phyloP scores from a whole-genome alignment of 306 rosid genomes.

The Vigna mungo region DNA sequence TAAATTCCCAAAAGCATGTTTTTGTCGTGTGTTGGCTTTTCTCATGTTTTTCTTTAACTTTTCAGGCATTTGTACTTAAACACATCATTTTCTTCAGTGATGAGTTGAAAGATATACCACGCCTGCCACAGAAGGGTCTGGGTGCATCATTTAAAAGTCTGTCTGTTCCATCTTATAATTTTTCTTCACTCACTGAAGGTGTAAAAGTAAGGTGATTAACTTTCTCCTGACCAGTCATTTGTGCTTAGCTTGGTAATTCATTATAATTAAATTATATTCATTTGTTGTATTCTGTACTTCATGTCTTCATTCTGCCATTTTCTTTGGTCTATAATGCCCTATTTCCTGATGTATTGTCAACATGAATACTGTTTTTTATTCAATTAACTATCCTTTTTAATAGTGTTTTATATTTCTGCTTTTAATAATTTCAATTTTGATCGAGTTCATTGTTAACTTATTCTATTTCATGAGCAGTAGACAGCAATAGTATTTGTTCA shows the following conservation, averaged over 20 bases:
- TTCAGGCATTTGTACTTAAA: slow-evolving; percentile 95
- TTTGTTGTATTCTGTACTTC: slow-evolving; percentile 29
- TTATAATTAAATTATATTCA: slow-evolving; percentile 19
- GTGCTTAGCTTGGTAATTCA: slow-evolving; percentile 43
- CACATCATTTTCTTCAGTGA: slow-evolving; percentile 74
- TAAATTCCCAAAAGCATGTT: slow-evolving; percentile 17
- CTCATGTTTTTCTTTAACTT: slow-evolving; percentile 46
- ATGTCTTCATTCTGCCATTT: slow-evolving; percentile 15
- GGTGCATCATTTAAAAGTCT: slow-evolving; percentile 59
- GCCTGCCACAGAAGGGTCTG: slow-evolving; percentile 56
- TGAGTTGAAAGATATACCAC: slow-evolving; percentile 61
- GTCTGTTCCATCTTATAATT: slow-evolving; percentile 63
- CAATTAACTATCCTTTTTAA: slow-evolving; percentile 9
- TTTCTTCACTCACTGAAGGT: slow-evolving; percentile 75
- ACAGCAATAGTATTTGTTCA: neutral
- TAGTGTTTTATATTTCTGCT: neutral
- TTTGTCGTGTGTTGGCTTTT: slow-evolving; percentile 34
- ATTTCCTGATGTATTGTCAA: slow-evolving; percentile 12
- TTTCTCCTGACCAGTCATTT: slow-evolving; percentile 40
- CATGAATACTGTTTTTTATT: slow-evolving; percentile 20
- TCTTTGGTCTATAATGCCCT: neutral
- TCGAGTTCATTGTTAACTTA: slow-evolving; percentile 29
- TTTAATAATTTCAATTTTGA: slow-evolving; percentile 16
- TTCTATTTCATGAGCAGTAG: slow-evolving; percentile 22
- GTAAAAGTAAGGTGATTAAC: slow-evolving; percentile 82